Evolutionary conservation across 1,284 basidiomycete species (phyloP).

Genomic region (Porodaedalea pini): DNA sequence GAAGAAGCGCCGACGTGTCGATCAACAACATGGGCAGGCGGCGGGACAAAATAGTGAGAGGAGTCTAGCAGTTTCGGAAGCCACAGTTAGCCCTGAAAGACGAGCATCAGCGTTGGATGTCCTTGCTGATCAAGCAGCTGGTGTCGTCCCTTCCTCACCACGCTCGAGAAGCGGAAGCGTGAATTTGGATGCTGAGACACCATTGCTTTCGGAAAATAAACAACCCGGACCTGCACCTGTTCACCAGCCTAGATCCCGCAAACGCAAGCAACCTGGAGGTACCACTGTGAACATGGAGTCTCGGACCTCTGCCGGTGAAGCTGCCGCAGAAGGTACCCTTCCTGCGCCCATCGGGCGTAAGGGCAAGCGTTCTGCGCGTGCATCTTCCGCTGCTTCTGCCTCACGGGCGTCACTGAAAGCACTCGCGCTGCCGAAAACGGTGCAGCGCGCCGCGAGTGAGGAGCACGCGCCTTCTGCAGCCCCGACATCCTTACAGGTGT

Average conservation of each 20-base stretch:
- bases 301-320: neutral
- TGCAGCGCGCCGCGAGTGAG: slow-evolving; percentile 4
- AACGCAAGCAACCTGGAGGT: neutral
- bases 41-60: neutral
- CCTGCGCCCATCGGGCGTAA: neutral
- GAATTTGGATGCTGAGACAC: neutral
- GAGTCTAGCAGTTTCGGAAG: neutral
- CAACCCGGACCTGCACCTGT: neutral
- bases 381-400: neutral
- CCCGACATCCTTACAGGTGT: neutral
- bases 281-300: neutral
- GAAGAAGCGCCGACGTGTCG: slow-evolving; percentile 12
- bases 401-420: neutral
- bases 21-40: neutral
- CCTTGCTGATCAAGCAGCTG: slow-evolving; percentile 18
- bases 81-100: neutral
- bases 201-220: neutral
- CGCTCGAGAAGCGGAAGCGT: slow-evolving; percentile 3
- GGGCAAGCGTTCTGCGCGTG: neutral
- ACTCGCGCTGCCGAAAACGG: neutral
- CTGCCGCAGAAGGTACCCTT: neutral
- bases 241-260: neutral
- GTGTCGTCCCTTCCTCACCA: neutral
- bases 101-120: slow-evolving; percentile 17
- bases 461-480: neutral